A percentile compares a stretch with the other conserved stretches of the same genome.
Evolutionary conservation across 805 yeast species (phyloP).

Genomic region (Blastobotrys peoriensis): DNA sequence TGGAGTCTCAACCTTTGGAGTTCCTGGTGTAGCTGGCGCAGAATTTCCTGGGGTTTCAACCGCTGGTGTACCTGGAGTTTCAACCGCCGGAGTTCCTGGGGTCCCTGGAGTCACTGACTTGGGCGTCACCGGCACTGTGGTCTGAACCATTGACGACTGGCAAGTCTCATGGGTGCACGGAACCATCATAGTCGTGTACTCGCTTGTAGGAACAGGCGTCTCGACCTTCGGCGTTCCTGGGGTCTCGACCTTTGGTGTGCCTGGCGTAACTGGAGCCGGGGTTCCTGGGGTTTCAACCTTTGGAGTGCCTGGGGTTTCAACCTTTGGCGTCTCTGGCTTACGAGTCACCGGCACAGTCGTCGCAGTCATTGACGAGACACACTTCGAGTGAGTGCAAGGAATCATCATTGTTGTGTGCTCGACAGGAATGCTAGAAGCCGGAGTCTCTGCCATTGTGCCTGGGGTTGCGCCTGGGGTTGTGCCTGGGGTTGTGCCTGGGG

Average conservation of each 20-base stretch:
- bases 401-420: slow-evolving; percentile 15
- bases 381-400: slow-evolving; percentile 14
- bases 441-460: background rate
- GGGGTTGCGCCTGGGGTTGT: background rate
- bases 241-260: background rate
- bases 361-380: slow-evolving; percentile 6
- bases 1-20: slow-evolving; percentile 7
- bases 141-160: background rate
- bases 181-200: background rate
- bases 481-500: background rate
- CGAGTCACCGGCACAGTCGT: slow-evolving; percentile 13
- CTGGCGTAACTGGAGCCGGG: too few species aligned
- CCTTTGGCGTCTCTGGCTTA: too few species aligned
- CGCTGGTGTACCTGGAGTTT: background rate
- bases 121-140: slow-evolving; percentile 1
- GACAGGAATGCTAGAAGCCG: slow-evolving; percentile 4
- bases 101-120: background rate
- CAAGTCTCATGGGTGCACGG: slow-evolving; percentile 4
- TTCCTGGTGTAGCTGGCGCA: slow-evolving; percentile 5
- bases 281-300: too few species aligned
- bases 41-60: slow-evolving; percentile 4
- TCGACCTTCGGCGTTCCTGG: background rate
- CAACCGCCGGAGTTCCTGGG: background rate
- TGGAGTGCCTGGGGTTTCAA: too few species aligned
- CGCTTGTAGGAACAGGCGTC: background rate